Percentiles rank a stretch among this genome's conserved stretches.
phyloP scores from a whole-genome alignment of 768 basidiomycete species.

The Hericium rajendrae region DNA sequence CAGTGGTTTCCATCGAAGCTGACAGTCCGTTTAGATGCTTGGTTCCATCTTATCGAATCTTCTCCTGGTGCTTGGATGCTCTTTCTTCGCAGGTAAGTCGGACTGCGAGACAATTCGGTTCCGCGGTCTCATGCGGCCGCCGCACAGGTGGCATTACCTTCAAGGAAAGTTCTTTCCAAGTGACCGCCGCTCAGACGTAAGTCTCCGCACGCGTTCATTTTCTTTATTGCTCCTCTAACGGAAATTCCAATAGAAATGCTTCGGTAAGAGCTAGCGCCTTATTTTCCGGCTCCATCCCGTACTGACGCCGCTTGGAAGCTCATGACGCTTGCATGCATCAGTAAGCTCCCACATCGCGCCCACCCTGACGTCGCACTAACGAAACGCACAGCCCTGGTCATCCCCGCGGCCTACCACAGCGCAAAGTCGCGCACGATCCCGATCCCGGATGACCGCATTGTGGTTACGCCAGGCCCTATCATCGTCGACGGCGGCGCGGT shows the following conservation, averaged over 20 bases:
- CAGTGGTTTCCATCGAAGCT: neutral
- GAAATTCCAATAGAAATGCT: constrained; percentile 2
- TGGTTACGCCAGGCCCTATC: neutral
- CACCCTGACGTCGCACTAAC: neutral
- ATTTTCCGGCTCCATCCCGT: neutral
- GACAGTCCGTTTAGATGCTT: constrained; percentile 49
- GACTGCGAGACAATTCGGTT: neutral
- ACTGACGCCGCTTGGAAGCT: constrained; percentile 32
- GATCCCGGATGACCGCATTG: neutral
- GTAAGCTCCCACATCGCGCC: constrained; percentile 30
- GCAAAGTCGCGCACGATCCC: constrained; percentile 20
- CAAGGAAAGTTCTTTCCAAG: constrained; percentile 64
- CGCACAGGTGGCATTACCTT: constrained; percentile 52
- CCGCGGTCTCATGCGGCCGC: neutral
- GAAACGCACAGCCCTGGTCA: constrained; percentile 52
- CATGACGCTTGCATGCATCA: constrained; percentile 83
- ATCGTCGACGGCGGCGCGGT: neutral
- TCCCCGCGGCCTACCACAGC: constrained; percentile 79
- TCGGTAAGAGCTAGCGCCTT: constrained; percentile 5
- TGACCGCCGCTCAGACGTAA: constrained; percentile 82
- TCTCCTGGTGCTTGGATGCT: constrained; percentile 83
- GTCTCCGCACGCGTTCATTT: constrained; percentile 18
- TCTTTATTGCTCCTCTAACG: neutral
- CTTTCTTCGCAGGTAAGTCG: constrained; percentile 68
- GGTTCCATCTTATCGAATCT: constrained; percentile 89